A percentile compares a stretch with the other conserved stretches of the same genome.
Conservation (phyloP, 140 eudicot species). For the Ambrosia hybrid region DNA sequence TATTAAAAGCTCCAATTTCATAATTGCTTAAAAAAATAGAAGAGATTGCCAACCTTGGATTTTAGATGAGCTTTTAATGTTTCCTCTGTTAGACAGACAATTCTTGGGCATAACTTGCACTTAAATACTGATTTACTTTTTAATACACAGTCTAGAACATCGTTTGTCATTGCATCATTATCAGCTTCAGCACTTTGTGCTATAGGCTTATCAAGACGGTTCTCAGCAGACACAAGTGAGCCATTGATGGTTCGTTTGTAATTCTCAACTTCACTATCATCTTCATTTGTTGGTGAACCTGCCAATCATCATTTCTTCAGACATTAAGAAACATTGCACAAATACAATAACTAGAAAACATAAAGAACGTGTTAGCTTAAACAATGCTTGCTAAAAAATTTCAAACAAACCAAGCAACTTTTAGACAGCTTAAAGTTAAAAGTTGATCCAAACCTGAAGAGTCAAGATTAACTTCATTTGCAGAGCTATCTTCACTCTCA, state of each 20-base stretch:
- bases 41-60: slow-evolving; percentile 59
- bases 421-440: background rate
- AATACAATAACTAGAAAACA: background rate
- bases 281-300: slow-evolving; percentile 63
- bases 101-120: slow-evolving; percentile 91
- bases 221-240: slow-evolving; percentile 9
- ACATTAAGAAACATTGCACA: slow-evolving; percentile 3
- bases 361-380: background rate
- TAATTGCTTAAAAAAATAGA: background rate
- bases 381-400: background rate
- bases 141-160: slow-evolving; percentile 50
- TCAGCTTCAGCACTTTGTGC: slow-evolving; percentile 19
- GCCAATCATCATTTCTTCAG: slow-evolving; percentile 28
- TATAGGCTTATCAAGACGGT: slow-evolving; percentile 13
- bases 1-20: background rate
- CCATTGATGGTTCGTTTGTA: slow-evolving; percentile 15
- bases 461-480: slow-evolving; percentile 73
- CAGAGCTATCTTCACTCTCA: slow-evolving; percentile 92
- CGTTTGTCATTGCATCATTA: slow-evolving; percentile 33
- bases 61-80: slow-evolving; percentile 73
- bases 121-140: slow-evolving; percentile 84
- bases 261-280: slow-evolving; percentile 39
- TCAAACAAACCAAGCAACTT: background rate
- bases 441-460: slow-evolving; percentile 60
- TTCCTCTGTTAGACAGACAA: slow-evolving; percentile 87